Evolutionary conservation across 768 basidiomycete genomes (phyloP), one percentile per base, ranked within the genome.

Genomic region (Lentinula guzmanii): DNA sequence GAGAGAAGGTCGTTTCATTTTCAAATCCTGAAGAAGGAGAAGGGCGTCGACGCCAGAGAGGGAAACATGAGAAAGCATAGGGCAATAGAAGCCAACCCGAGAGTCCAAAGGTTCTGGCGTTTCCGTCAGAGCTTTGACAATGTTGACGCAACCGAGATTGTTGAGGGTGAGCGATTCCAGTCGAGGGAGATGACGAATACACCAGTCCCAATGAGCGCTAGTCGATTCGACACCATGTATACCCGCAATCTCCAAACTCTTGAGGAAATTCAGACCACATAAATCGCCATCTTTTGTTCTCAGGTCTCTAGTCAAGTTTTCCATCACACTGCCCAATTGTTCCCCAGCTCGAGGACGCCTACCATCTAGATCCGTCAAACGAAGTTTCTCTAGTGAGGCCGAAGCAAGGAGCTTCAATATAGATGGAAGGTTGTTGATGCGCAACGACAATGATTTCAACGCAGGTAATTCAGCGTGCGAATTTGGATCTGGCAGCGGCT

Each of bases 341-440:
- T 58, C 42, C 11, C n/a, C 45, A 43, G 57, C 57, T 4, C 28
- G 21, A 21, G 45, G 11, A 4, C 60, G 52, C 48, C 52, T 24
- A 13, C 60, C 60, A 43, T 61, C 51, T 5, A 61, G 41, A 24
- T 61, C 60, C 45, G 39, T 31, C 60, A 61, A 10, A 10, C 48
- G 39, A 10, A 61, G 21, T 55, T 54, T 33, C 39, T 55, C 21
- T 34, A 55, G 28, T 10, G 60, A 54, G 0, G 60, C 11, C 3
- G 52, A n/a, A 18, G 28, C 39, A 15, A 61, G 33, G 18, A 41
- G 60, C 1, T 45, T 34, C 28, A 61, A n/a, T 16, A 39, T 50
- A 4, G 5, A 31, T 8, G 48, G 51, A 3, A 61, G 41, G 51
- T 61, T 61, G 51, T 61, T 61, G 3, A 45, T 15, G 18, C 60